phyloP scores from a whole-genome alignment of 2,329 filamentous ascomycete species.

The Zalaria sp. region DNA sequence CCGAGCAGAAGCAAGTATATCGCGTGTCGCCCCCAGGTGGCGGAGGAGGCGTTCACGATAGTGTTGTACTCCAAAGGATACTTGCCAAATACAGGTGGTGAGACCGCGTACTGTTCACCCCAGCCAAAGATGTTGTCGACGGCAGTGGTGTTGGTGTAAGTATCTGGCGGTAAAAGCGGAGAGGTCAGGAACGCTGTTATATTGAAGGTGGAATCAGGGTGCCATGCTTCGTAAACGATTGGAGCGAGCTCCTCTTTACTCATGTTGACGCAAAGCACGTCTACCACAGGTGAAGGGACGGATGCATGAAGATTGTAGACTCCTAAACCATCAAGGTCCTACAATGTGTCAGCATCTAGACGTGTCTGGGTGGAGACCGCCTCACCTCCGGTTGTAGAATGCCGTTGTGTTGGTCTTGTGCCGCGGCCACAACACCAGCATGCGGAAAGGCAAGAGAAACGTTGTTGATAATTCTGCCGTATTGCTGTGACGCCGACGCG shows the following conservation, averaged over 20 bases:
- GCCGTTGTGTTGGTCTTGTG: slow-evolving; percentile 43
- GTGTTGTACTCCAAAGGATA: slow-evolving; percentile 52
- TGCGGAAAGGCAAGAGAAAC: slow-evolving; percentile 69
- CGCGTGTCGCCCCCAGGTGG: slow-evolving; percentile 30
- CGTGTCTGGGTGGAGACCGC: too few species aligned
- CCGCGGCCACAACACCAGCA: slow-evolving; percentile 51
- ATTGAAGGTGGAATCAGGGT: slow-evolving; percentile 2
- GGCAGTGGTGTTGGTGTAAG: slow-evolving; percentile 9
- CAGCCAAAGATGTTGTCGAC: slow-evolving; percentile 61
- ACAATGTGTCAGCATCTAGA: not conserved
- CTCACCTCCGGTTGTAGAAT: slow-evolving; percentile 54
- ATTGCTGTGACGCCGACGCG: slow-evolving; percentile 36
- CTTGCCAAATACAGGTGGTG: slow-evolving; percentile 26
- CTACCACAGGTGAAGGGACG: slow-evolving; percentile 55
- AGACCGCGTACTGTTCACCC: slow-evolving; percentile 33
- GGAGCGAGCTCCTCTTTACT: slow-evolving; percentile 44
- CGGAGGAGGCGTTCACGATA: slow-evolving; percentile 38
- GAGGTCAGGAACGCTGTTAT: slow-evolving; percentile 5
- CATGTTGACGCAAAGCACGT: slow-evolving; percentile 61
- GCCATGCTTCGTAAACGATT: slow-evolving; percentile 51
- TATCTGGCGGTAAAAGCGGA: slow-evolving; percentile 4
- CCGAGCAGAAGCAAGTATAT: slow-evolving; percentile 53
- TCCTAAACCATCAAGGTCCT: slow-evolving; percentile 45
- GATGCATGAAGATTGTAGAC: slow-evolving; percentile 55
- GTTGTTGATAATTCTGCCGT: slow-evolving; percentile 54